These are phyloP conservation scores for Coix lacrymajobi DNA, from an alignment of 176 grass and related monocot species.

Conservation along the genomic window DNA sequence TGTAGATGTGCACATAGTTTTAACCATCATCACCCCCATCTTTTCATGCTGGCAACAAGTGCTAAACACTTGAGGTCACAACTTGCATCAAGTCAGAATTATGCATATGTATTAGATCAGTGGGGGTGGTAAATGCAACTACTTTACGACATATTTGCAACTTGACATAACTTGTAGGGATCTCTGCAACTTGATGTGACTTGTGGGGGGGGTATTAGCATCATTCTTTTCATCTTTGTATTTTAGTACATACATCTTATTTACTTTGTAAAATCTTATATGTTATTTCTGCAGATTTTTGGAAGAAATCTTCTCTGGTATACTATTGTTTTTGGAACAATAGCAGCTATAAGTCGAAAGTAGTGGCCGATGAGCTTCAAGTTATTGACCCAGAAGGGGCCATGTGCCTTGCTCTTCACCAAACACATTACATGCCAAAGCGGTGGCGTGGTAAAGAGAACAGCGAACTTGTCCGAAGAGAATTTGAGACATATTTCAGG, in stretches of 20 bases:
- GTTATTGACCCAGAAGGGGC: conserved; percentile 89
- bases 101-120: not conserved
- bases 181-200: not conserved
- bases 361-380: conserved; percentile 90
- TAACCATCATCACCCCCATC: not conserved
- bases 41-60: not conserved
- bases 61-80: not conserved
- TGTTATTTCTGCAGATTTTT: conserved; percentile 51
- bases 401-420: conserved; percentile 73
- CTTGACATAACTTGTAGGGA: not conserved
- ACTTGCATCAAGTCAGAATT: not conserved
- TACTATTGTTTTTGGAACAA: conserved; percentile 92
- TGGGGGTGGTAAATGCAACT: not conserved
- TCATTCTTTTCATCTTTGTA: too few relatives aligned
- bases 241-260: not conserved
- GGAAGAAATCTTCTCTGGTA: conserved; percentile 99
- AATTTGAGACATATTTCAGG: conserved; percentile 96
- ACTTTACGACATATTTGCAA: not conserved
- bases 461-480: conserved; percentile 64
- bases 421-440: conserved; percentile 98
- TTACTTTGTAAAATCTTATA: conserved; percentile 4
- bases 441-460: conserved; percentile 85
- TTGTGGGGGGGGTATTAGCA: not conserved
- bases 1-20: too few relatives aligned
- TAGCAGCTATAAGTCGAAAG: conserved; percentile 90